Evolutionary conservation across 768 basidiomycete genomes (phyloP).

Genomic region (Porphyrellus cyaneotinctus): DNA sequence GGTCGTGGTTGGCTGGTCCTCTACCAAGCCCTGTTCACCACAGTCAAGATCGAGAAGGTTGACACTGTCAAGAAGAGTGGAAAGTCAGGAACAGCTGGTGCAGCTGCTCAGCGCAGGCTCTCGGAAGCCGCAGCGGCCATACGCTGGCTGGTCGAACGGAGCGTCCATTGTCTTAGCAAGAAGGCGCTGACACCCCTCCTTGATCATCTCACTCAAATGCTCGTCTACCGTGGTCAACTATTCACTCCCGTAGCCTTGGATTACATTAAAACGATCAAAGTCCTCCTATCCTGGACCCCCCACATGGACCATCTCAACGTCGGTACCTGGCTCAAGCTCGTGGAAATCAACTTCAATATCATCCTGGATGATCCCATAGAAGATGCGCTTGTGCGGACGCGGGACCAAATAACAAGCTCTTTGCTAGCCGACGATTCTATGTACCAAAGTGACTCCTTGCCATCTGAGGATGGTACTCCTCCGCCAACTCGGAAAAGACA

Average conservation of each 20-base stretch:
- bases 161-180: constrained; percentile 51
- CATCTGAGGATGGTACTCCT: constrained; percentile 30
- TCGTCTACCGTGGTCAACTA: constrained; percentile 52
- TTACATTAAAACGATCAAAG: constrained; percentile 74
- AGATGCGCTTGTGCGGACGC: constrained; percentile 25
- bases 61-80: constrained; percentile 40
- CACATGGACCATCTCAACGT: constrained; percentile 76
- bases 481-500: constrained; percentile 32
- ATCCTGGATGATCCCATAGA: constrained; percentile 59
- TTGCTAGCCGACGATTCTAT: constrained; percentile 22
- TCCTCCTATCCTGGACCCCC: constrained; percentile 58
- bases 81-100: constrained; percentile 37
- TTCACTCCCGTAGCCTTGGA: constrained; percentile 66
- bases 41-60: constrained; percentile 59
- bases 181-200: constrained; percentile 55
- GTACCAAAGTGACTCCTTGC: constrained; percentile 33
- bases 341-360: constrained; percentile 73
- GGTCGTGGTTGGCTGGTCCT: constrained; percentile 56
- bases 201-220: constrained; percentile 58
- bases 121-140: constrained; percentile 62
- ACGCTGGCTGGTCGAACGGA: constrained; percentile 69
- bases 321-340: constrained; percentile 60
- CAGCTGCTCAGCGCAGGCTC: constrained; percentile 56
- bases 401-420: constrained; percentile 20
- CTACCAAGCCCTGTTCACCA: constrained; percentile 68